Percentiles rank a stretch among this genome's conserved stretches.
Evolutionary conservation across 177 flowering plant genomes (phyloP).

Genomic region (Telopea speciosissima): DNA sequence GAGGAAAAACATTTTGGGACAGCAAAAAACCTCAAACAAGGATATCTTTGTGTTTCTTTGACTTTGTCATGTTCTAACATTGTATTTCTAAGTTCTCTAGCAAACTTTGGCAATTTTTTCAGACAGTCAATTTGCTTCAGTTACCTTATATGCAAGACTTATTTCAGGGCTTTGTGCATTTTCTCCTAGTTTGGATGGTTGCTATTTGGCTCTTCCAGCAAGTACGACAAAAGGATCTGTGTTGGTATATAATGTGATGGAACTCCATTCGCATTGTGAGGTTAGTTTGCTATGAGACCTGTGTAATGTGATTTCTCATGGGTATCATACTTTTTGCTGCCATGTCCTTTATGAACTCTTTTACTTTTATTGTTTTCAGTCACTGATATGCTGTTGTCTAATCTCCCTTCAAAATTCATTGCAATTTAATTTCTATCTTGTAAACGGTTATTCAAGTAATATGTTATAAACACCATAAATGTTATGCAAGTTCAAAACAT

Average conservation of each 20-base stretch:
- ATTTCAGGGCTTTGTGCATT: constrained; percentile 82
- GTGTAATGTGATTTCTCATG: not conserved
- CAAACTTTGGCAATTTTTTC: too few relatives aligned
- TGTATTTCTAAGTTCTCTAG: too few relatives aligned
- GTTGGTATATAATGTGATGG: constrained; percentile 79
- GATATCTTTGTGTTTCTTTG: too few relatives aligned
- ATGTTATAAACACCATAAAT: too few relatives aligned
- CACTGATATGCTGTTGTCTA: not conserved
- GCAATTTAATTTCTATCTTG: not conserved
- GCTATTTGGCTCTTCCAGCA: constrained; percentile 91
- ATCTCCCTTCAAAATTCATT: too few relatives aligned
- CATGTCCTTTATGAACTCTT: not conserved
- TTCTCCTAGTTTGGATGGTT: constrained; percentile 67
- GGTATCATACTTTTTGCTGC: not conserved
- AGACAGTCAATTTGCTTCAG: not conserved
- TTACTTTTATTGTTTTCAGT: not conserved
- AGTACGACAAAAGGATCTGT: constrained; percentile 70
- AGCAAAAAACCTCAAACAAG: too few relatives aligned
- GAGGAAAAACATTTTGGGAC: too few relatives aligned
- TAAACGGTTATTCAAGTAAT: not conserved
- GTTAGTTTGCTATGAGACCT: constrained; percentile 24
- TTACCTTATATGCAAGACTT: not conserved
- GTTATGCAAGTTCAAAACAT: not conserved
- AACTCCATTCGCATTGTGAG: constrained; percentile 81
- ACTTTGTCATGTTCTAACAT: too few relatives aligned